Evolutionary conservation across 148 eudicot genomes (phyloP).

Genomic region (Beta vulgaris): DNA sequence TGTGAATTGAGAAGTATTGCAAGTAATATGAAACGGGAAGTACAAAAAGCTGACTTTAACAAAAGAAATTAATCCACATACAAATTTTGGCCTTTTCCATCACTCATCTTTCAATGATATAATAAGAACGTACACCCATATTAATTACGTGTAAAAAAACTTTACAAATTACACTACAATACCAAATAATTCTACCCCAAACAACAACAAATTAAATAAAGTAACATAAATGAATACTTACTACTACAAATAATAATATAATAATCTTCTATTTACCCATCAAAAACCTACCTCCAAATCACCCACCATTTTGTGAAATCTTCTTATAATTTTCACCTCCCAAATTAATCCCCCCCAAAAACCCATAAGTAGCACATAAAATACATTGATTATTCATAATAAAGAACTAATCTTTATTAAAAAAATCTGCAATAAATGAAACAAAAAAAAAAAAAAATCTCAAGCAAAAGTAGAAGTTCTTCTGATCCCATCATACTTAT

Average conservation of each 20-base stretch:
- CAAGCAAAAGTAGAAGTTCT: slow-evolving; percentile 16
- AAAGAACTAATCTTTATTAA: slow-evolving; percentile 16
- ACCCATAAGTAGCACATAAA: not conserved
- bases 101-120: not conserved
- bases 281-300: slow-evolving; percentile 15
- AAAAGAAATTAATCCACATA: no score
- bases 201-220: not conserved
- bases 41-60: no score
- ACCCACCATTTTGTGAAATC: not conserved
- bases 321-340: not conserved
- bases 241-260: not conserved
- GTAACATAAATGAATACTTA: not conserved
- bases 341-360: not conserved
- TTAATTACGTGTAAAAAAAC: slow-evolving; percentile 1
- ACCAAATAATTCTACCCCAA: slow-evolving; percentile 1
- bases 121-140: slow-evolving; percentile 6
- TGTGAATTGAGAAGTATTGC: no score
- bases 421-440: no score
- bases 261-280: slow-evolving; percentile 11
- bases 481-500: slow-evolving; percentile 34
- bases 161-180: slow-evolving; percentile 26
- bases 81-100: not conserved
- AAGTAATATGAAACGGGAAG: no score
- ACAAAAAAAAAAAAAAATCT: not conserved
- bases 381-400: not conserved